Conservation (phyloP, 23 red algal species). For the Pyropia yezoensis region DNA sequence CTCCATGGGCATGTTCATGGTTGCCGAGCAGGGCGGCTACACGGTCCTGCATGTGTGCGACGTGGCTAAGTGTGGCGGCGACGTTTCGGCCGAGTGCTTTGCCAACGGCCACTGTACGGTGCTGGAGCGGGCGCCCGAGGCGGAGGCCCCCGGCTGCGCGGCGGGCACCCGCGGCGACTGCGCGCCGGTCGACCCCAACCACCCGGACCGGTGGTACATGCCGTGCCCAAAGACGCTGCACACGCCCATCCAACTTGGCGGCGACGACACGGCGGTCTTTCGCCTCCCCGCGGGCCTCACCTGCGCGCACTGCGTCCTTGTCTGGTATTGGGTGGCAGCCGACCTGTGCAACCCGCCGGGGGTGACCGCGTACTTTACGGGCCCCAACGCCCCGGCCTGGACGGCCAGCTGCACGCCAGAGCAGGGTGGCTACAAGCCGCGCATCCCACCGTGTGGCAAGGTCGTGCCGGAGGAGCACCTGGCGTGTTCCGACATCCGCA, state of each 20-base stretch:
- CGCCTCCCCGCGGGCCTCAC: slow-evolving; percentile 9
- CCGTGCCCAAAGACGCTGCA: slow-evolving; percentile 1
- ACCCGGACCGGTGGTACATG: slow-evolving; percentile 40
- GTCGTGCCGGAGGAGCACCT: slow-evolving; percentile 28
- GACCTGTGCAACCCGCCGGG: slow-evolving; percentile 63
- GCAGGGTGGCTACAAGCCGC: slow-evolving; percentile 3
- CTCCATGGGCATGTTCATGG: slow-evolving; percentile 15
- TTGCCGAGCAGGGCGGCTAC: slow-evolving; percentile 48
- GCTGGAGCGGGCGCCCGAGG: slow-evolving; percentile 20
- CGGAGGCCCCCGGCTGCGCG: slow-evolving; percentile 9
- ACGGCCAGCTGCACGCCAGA: slow-evolving; percentile 28
- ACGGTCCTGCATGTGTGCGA: slow-evolving; percentile 39
- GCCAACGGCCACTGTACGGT: slow-evolving; percentile 21
- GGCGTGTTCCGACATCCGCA: slow-evolving; percentile 32
- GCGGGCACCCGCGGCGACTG: slow-evolving; percentile 13
- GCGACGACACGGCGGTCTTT: slow-evolving; percentile 3
- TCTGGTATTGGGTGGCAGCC: slow-evolving; percentile 49
- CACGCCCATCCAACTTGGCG: slow-evolving; percentile 1
- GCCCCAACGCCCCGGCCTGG: slow-evolving; percentile 16
- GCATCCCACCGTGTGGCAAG: slow-evolving; percentile 15
- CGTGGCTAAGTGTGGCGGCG: slow-evolving; percentile 47
- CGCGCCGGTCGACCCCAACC: slow-evolving; percentile 22
- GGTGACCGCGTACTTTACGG: slow-evolving; percentile 29
- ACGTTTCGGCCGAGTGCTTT: slow-evolving; percentile 36
- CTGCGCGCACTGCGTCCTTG: slow-evolving; percentile 55